Evolutionary conservation across 2,329 filamentous ascomycete species (phyloP).

Genomic region (Juglanconis oblonga): DNA sequence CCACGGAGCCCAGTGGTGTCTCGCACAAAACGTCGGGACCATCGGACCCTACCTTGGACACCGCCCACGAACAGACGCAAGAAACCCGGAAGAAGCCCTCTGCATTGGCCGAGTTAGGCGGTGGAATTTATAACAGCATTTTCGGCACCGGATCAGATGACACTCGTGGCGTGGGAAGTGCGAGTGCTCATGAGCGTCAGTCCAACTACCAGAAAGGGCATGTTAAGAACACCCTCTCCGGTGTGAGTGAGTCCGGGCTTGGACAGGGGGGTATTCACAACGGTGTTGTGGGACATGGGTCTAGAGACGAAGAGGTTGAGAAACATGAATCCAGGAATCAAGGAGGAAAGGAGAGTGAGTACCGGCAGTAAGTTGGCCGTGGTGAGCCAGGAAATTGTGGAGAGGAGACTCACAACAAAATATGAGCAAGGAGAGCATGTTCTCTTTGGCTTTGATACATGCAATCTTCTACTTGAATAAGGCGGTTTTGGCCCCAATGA

Average conservation of each 20-base stretch:
- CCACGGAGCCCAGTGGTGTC: neutral
- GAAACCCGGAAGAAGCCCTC: neutral
- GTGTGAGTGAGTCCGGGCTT: neutral
- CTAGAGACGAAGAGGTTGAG: neutral
- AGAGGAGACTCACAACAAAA: no score
- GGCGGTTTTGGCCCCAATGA: no score
- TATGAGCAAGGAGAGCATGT: no score
- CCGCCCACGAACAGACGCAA: neutral
- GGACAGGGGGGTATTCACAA: constrained; percentile 3
- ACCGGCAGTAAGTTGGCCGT: no score
- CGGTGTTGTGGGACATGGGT: neutral
- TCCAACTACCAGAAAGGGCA: neutral
- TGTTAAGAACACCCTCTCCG: neutral
- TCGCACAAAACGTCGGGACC: neutral
- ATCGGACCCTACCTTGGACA: neutral
- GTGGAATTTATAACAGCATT: neutral
- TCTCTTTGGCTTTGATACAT: no score
- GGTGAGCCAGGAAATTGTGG: no score
- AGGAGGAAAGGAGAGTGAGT: neutral
- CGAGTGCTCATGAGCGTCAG: neutral
- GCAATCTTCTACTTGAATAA: no score
- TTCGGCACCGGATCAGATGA: neutral
- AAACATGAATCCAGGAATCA: neutral
- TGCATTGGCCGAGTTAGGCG: neutral
- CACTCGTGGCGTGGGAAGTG: neutral